Evolutionary conservation across 148 eudicot species (phyloP), one percentile per base, ranked within the genome.

Genomic region (Rhododendron williamsianum): DNA sequence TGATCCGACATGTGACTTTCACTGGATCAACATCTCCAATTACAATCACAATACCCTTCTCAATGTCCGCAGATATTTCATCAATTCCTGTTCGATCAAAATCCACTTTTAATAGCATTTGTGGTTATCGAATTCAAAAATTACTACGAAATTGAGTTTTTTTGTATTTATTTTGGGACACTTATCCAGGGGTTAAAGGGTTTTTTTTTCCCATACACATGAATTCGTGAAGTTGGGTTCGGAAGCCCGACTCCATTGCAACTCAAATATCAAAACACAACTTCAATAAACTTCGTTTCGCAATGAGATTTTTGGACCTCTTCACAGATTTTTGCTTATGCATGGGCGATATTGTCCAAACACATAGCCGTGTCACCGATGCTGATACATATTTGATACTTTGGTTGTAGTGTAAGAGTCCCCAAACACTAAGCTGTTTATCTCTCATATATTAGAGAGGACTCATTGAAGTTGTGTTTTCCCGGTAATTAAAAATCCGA

Each of bases 11-110:
- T 19, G 83, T 4, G 5, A 89, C 46, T 9, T 19, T 23, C 8
- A 86, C 88, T 12, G 91, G 91, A 81, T 89, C 91, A 63, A 84
- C 91, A 1, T 81, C 86, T 18, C 91, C 91, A 3, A 87, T 36
- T 1, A 89, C 81, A 30, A 85, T 87, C 52, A 89, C 16, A 25
- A 15, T 86, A 52, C 85, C 87, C 72, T 89, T 89, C 69, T 86
- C 83, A 19, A 19, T 30, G 48, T 85, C 85, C 41, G 84, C 83
- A 0, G 86, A 83, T 43, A 89, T 84, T 21, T 74, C 36, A 78
- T 86, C 90, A 58, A 89, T 63, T 38, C 85, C 85, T 84, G 80
- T 74, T 84, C 21, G 6, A 48, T 83, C 67, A 54, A 80, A 33
- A 8, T 9, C 30, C 82, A 67, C 33, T 6, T 13, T 30, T n/a